These are phyloP conservation scores for Mycotypha africana DNA, from an alignment of 371 early-diverging fungal species.

Conservation along the genomic window DNA sequence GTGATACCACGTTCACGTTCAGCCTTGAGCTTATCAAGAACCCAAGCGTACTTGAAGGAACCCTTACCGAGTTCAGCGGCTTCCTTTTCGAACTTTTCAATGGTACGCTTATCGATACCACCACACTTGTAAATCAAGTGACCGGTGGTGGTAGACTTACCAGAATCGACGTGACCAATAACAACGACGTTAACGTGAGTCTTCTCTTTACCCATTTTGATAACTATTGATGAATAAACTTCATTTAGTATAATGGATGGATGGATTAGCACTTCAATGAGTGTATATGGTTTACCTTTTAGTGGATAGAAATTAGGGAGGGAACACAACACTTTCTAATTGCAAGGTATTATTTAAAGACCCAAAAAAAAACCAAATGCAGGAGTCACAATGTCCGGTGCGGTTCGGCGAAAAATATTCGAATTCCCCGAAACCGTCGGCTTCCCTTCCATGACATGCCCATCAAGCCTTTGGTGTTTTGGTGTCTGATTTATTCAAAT, in stretches of 20 bases:
- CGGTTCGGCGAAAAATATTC: background rate
- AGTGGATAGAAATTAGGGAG: constrained; percentile 13
- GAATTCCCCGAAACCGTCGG: background rate
- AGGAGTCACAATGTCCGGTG: constrained; percentile 2
- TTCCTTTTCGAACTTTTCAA: constrained; percentile 99
- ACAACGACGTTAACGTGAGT: constrained; percentile 96
- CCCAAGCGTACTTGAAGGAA: constrained; percentile 97
- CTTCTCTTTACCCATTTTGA: constrained; percentile 91
- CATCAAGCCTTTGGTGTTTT: background rate
- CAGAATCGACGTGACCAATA: constrained; percentile 99
- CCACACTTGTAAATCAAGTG: constrained; percentile 99
- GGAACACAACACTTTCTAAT: constrained; percentile 9
- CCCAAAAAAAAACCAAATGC: constrained; percentile 6
- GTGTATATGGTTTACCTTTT: constrained; percentile 23
- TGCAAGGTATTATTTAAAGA: constrained; percentile 10
- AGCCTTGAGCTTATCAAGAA: constrained; percentile 95
- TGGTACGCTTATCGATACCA: constrained; percentile 98
- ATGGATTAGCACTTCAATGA: constrained; percentile 13
- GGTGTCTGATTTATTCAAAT: too few species aligned
- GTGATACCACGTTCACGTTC: constrained; percentile 99
- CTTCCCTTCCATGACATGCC: background rate
- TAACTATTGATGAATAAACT: too few species aligned
- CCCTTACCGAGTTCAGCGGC: constrained; percentile 98
- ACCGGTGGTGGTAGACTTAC: constrained; percentile 64
- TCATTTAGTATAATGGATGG: too few species aligned